Conservation (phyloP, 2,329 filamentous ascomycete species). For the Pezicula neosporulosa region DNA sequence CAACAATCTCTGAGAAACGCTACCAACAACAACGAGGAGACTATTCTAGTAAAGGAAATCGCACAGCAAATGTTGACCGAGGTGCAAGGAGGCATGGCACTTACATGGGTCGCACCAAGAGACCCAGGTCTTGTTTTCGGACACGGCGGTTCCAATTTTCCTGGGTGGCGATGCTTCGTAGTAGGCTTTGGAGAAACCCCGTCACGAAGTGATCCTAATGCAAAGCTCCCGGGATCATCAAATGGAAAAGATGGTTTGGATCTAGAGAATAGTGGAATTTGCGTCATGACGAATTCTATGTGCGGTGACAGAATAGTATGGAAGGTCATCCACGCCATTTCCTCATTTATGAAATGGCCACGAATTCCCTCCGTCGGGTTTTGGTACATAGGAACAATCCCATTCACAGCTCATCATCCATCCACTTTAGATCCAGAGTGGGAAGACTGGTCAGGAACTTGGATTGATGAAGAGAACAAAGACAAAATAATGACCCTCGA, state of each 20-base stretch:
- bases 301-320: not conserved
- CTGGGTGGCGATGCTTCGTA: constrained; percentile 2
- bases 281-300: constrained; percentile 3
- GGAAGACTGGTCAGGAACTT: not conserved
- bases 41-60: not conserved
- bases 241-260: not conserved
- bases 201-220: not conserved
- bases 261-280: constrained; percentile 1
- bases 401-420: not conserved
- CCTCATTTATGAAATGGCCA: not conserved
- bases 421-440: not conserved
- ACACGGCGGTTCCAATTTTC: not conserved
- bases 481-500: not conserved
- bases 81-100: not conserved
- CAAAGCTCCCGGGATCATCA: not conserved
- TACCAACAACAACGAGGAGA: not conserved
- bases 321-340: constrained; percentile 1
- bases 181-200: not conserved
- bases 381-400: not conserved
- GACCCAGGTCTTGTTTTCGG: not conserved
- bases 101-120: not conserved
- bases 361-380: not conserved
- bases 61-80: not conserved
- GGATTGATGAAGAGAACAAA: not conserved
- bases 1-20: constrained; percentile 2